phyloP scores from a whole-genome alignment of 495 filamentous ascomycete species.

The Patellaria atrata region DNA sequence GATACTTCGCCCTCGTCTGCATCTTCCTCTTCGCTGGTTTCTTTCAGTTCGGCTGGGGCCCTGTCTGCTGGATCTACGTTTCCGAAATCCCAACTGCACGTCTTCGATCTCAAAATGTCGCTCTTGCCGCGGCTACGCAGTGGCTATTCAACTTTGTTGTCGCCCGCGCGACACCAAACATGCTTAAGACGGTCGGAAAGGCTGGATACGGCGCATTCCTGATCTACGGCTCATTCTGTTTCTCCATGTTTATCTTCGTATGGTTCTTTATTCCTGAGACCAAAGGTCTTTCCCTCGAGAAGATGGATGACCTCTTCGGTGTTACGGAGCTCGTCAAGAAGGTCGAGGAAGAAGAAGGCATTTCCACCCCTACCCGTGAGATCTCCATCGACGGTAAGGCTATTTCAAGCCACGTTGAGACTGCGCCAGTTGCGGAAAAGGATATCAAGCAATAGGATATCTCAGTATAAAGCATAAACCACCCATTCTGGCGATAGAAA shows the following conservation, averaged over 20 bases:
- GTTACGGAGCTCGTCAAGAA: slow-evolving; percentile 19
- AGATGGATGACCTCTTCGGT: slow-evolving; percentile 28
- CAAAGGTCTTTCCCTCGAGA: slow-evolving; percentile 23
- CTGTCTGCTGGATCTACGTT: slow-evolving; percentile 28
- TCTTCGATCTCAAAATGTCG: slow-evolving; percentile 21
- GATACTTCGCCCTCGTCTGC: slow-evolving; percentile 24
- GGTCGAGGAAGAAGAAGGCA: slow-evolving; percentile 11
- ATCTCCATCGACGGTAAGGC: too few species aligned
- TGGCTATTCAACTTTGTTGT: slow-evolving; percentile 30
- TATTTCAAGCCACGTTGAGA: too few species aligned
- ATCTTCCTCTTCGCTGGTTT: slow-evolving; percentile 24
- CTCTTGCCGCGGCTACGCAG: slow-evolving; percentile 25
- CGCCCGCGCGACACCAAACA: slow-evolving; percentile 21
- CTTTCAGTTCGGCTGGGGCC: slow-evolving; percentile 26
- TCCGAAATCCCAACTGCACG: slow-evolving; percentile 24
- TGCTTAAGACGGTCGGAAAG: slow-evolving; percentile 20
- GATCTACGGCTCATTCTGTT: slow-evolving; percentile 23
- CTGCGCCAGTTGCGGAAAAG: too few species aligned
- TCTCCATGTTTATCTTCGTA: slow-evolving; percentile 22
- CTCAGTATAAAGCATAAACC: too few species aligned
- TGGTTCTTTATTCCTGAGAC: slow-evolving; percentile 27
- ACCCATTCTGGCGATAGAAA: too few species aligned
- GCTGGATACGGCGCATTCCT: slow-evolving; percentile 24
- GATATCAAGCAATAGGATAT: too few species aligned
- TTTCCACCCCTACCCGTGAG: too few species aligned